These are phyloP conservation scores for Solanum hybrid DNA, from an alignment of 305 asterid genomes.

Conservation along the genomic window DNA sequence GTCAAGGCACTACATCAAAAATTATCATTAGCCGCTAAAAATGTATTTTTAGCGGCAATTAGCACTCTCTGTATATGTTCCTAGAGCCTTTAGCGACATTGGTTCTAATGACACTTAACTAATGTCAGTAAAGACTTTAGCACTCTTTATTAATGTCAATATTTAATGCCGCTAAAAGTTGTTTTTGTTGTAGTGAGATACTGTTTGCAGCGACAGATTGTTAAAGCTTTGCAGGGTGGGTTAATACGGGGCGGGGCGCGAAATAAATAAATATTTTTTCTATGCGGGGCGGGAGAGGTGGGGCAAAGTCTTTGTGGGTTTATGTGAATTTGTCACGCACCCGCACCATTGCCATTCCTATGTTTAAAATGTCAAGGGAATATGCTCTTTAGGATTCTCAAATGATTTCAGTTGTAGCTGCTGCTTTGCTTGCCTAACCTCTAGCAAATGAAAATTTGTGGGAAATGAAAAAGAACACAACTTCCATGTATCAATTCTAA, in stretches of 20 bases:
- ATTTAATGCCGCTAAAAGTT: not conserved
- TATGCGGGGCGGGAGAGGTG: not conserved
- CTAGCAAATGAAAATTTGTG: not conserved
- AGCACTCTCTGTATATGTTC: not conserved
- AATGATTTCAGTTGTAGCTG: not conserved
- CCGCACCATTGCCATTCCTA: not conserved
- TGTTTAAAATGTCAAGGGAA: not conserved
- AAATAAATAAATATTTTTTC: not conserved
- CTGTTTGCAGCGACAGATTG: not conserved
- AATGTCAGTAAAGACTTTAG: not conserved
- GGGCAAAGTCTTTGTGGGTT: not conserved
- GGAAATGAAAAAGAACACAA: not conserved
- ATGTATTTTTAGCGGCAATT: not conserved
- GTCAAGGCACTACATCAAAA: not conserved
- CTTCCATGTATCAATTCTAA: not conserved
- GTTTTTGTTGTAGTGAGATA: not conserved
- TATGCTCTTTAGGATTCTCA: not conserved
- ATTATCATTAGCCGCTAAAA: not conserved
- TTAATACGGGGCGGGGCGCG: not conserved
- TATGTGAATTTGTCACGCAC: not conserved
- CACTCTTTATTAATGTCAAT: not conserved
- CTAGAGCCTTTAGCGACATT: not conserved
- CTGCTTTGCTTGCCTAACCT: not conserved
- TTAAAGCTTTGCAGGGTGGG: not conserved
- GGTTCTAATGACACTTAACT: not conserved